phyloP scores from a whole-genome alignment of 805 yeast genomes.

The Wickerhamiella hasegawae region DNA sequence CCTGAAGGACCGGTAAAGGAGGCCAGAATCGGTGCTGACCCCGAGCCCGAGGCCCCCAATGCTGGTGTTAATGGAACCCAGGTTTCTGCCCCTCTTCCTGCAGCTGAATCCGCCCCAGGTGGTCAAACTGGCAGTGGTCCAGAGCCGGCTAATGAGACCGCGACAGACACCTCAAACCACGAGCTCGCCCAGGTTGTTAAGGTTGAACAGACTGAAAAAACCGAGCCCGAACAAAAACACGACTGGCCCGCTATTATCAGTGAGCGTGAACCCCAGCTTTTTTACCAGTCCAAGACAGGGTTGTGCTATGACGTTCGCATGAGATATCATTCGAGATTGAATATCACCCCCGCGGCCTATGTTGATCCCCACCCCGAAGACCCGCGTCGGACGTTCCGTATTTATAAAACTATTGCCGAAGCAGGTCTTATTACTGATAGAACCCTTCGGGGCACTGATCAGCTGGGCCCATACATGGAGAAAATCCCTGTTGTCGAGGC shows the following conservation, averaged over 20 bases:
- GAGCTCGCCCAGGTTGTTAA: too few relatives aligned
- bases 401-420: slow-evolving; percentile 85
- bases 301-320: slow-evolving; percentile 90
- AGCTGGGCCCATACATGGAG: slow-evolving; percentile 73
- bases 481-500: slow-evolving; percentile 90
- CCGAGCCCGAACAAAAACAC: too few relatives aligned
- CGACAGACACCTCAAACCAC: too few relatives aligned
- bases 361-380: slow-evolving; percentile 99
- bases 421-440: slow-evolving; percentile 80
- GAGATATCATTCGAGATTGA: slow-evolving; percentile 93
- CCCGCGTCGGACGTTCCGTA: slow-evolving; percentile 87
- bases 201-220: too few relatives aligned
- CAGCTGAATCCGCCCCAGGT: too few relatives aligned
- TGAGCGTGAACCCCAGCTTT: slow-evolving; percentile 45
- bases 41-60: too few relatives aligned
- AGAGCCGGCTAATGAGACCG: too few relatives aligned
- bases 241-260: slow-evolving; percentile 27
- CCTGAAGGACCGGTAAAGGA: too few relatives aligned
- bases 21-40: too few relatives aligned
- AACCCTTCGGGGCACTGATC: slow-evolving; percentile 49
- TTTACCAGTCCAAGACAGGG: slow-evolving; percentile 67
- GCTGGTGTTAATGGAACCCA: too few relatives aligned
- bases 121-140: too few relatives aligned
- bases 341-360: slow-evolving; percentile 80
- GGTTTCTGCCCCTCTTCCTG: too few relatives aligned